Conservation (phyloP, 202 grass and related monocot species). For the Tripidium arundinaceum region DNA sequence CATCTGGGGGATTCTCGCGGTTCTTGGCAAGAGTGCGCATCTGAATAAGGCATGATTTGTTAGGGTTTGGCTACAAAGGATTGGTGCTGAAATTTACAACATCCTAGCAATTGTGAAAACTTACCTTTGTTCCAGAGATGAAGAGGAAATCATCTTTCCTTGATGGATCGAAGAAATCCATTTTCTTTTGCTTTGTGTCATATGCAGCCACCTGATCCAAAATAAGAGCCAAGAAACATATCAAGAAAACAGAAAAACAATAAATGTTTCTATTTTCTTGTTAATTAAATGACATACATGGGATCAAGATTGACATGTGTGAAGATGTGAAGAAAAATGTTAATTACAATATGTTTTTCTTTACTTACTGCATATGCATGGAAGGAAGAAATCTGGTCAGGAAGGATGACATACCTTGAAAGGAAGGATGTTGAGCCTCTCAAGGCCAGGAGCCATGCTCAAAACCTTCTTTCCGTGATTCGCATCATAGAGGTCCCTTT, state of each 20-base stretch:
- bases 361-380: neutral
- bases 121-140: slow-evolving; percentile 99
- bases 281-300: neutral
- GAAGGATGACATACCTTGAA: slow-evolving; percentile 69
- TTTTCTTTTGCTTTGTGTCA: slow-evolving; percentile 77
- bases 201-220: slow-evolving; percentile 86
- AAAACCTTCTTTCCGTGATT: slow-evolving; percentile 97
- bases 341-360: neutral
- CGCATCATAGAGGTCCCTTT: slow-evolving; percentile 95
- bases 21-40: slow-evolving; percentile 95
- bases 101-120: neutral
- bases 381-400: neutral
- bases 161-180: slow-evolving; percentile 96
- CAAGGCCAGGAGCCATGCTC: slow-evolving; percentile 93
- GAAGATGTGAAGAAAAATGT: neutral
- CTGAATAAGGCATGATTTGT: slow-evolving; percentile 35
- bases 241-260: neutral
- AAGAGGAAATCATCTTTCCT: slow-evolving; percentile 95
- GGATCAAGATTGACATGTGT: slow-evolving; percentile 2
- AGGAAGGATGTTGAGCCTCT: slow-evolving; percentile 94
- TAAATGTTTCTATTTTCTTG: neutral
- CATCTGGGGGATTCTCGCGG: slow-evolving; percentile 71
- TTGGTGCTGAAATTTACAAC: neutral
- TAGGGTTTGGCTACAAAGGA: neutral
- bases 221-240: neutral